These are phyloP conservation scores for Suhomyces wounanorum DNA, from an alignment of 1,139 yeast species.

Conservation along the genomic window DNA sequence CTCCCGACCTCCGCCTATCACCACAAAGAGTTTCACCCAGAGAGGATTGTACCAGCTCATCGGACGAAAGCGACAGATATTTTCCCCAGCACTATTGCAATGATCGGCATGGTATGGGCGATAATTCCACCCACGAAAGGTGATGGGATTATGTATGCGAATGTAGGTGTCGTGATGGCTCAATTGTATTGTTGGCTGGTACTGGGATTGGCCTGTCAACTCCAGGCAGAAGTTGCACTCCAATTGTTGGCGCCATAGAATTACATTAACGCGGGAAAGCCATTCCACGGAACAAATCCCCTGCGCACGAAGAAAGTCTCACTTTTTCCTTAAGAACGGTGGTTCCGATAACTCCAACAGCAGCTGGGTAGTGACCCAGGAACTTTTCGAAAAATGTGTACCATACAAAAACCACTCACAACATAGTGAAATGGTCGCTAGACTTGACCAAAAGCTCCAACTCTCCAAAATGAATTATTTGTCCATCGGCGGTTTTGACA, in stretches of 20 bases:
- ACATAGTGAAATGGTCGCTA: neutral
- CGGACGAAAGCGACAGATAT: too few species aligned
- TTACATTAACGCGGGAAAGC: too few species aligned
- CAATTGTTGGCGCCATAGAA: neutral
- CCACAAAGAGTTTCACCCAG: too few species aligned
- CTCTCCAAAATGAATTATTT: neutral
- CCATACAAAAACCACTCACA: neutral
- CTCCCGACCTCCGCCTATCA: too few species aligned
- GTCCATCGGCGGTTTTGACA: constrained; percentile 4
- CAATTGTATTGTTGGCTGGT: neutral
- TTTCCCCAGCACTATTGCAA: too few species aligned
- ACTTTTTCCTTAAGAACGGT: neutral
- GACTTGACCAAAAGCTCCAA: neutral
- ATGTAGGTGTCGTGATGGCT: neutral
- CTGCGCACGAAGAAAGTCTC: neutral
- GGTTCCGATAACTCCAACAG: neutral
- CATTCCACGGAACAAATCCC: too few species aligned
- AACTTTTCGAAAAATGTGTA: neutral
- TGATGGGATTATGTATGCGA: too few species aligned
- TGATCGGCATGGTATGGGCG: too few species aligned
- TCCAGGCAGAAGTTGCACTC: neutral
- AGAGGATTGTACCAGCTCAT: too few species aligned
- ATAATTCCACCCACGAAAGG: too few species aligned
- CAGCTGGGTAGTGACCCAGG: neutral
- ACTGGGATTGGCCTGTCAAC: neutral